Base-by-base conservation (phyloP, 208 protist species). In the Kentomonas sorsogonicus region DNA sequence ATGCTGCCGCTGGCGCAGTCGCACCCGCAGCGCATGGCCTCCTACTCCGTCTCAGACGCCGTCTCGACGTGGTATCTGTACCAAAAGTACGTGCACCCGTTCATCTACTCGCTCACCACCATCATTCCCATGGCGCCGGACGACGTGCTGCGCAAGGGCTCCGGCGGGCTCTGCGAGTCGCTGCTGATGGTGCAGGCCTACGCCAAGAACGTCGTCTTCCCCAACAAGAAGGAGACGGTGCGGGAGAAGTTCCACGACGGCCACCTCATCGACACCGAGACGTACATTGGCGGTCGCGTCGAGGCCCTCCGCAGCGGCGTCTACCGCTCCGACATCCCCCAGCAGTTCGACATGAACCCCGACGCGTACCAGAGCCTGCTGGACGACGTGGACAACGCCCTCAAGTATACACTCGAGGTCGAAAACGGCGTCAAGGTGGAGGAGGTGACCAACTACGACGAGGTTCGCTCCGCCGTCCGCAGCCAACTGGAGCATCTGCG, bases 11-110 rank as follows among this genome's bases (percentile, higher is more conserved):
- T 99, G 13, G 99, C 97, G 26, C 70, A 85, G 40, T 85, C 79
- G 33, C 64, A 98, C 26, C 98, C 98, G 10, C 95, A 99, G 67
- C 66, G 84, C 11, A 92, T 99, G 72, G 98, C 99, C 13, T 94
- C 90, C n/a, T 99, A 99, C 75, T 99, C 99, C 0, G 99, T 99
- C 1, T 99, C 99, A 5, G 99, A 99, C 76, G 99, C 99, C 6
- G 96, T 99, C 10, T 98, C 98, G 9, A 99, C 99, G 0, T 99
- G 99, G 83, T 99, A 99, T 74, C 80, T 99, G 15, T 99, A 99
- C 73, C 90, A 92, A 60, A 99, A 99, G 56, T 99, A 98, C 69
- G 97, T 99, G 11, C 95, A 99, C 71, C 97, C 98, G 0, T 99
- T 99, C 79, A 99, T 99, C 68, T 99, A 99, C 71, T 99, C 99